A percentile compares a stretch with the other conserved stretches of the same genome.
These are phyloP conservation scores for Lindgomyces ingoldianus DNA, from an alignment of 495 filamentous ascomycete species.

Conservation along the genomic window DNA sequence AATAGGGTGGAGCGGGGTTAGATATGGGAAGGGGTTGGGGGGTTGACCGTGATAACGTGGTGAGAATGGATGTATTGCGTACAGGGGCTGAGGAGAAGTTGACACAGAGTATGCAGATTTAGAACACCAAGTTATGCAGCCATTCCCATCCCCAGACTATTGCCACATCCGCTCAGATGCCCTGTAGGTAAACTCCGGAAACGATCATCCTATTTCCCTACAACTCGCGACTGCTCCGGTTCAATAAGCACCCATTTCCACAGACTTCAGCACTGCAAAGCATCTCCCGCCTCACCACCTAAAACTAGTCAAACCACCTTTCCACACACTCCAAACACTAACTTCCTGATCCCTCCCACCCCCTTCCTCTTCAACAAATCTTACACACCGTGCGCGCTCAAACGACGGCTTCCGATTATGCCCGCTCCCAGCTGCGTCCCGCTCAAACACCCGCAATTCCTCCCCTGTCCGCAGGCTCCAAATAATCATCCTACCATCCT, in stretches of 20 bases:
- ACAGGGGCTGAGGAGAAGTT: too few species aligned
- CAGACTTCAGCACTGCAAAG: not conserved
- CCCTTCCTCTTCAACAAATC: slow-evolving; percentile 23
- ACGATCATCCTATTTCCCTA: too few species aligned
- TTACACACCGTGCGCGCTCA: slow-evolving; percentile 5
- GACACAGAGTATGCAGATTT: too few species aligned
- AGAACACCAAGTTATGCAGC: too few species aligned
- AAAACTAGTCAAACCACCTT: slow-evolving; percentile 10
- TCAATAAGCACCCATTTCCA: not conserved
- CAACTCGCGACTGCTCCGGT: too few species aligned
- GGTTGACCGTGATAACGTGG: too few species aligned
- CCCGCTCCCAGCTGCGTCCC: not conserved
- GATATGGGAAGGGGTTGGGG: not conserved
- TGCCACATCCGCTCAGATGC: too few species aligned
- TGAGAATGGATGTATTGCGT: too few species aligned
- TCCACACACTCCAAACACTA: slow-evolving; percentile 12
- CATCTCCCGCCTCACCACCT: slow-evolving; percentile 19
- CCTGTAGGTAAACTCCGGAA: too few species aligned
- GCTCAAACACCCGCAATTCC: slow-evolving; percentile 6
- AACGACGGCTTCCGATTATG: not conserved
- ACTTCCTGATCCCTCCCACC: not conserved
- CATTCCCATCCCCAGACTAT: too few species aligned
- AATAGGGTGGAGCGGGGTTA: not conserved
- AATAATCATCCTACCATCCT: slow-evolving; percentile 11
- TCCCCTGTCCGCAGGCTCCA: slow-evolving; percentile 35